Base-by-base conservation (phyloP, 768 basidiomycete genomes). In the Trametes cubensis region DNA sequence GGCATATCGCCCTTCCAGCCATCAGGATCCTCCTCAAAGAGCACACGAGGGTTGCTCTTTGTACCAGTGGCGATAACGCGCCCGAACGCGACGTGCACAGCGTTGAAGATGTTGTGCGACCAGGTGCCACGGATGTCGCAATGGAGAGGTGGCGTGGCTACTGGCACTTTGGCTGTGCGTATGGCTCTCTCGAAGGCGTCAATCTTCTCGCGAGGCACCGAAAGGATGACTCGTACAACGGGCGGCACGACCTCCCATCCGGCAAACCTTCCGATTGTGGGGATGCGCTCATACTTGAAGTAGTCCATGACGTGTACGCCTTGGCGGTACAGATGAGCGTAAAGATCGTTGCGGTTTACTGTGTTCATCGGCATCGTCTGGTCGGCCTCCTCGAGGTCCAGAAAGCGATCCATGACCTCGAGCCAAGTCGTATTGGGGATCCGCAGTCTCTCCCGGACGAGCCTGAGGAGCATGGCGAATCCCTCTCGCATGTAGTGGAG, bases 401-500 rank as follows among this genome's bases (percentile, higher is more conserved):
- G 60, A 59, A 78, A 76, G 40, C 53, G 61, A 10, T 67, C 63
- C 75, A 88, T 78, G 11, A 76, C 71, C 23, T 70, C 59, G 0
- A 26, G 52, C 87, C 87, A 88, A 46, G 80, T 71, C 2, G 68
- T 69, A 3, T 66, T 45, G 0, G 69, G 40, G 2, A 72, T 66
- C 23, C 62, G 60, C 7, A 79, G 69, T 41, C 74, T 71, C 21
- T 69, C 70, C 60, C 77, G 79, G 38, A 84, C 72, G 14, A 78
- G 65, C 17, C 67, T 66, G 17, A 87, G 70, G 44, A 88, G 70
- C 2, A 75, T 63, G 1, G 74, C 83, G 54, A 86, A 85, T 34
- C 77, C 80, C 40, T 73, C 73, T 14, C 86, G 78, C 11, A 71
- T 76, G 64, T 87, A 85, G 61, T 82, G 81, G 21, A 78, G 26